Conservation (phyloP, 345 rosid genomes). For the Arabidopsis suecica region DNA sequence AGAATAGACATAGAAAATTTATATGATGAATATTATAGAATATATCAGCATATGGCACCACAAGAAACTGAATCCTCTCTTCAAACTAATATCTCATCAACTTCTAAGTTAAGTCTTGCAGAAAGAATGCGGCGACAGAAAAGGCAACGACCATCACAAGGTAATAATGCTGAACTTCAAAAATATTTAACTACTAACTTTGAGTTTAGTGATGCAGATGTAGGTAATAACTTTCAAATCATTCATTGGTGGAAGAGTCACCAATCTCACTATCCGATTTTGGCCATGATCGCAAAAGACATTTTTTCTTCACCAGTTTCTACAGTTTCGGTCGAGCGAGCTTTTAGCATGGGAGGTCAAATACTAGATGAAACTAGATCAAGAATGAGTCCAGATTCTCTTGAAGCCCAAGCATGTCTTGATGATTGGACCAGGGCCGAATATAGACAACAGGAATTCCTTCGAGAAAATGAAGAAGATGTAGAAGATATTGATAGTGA, state of each 20-base stretch:
- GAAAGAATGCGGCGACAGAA: background rate
- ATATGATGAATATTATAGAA: conserved; percentile 11
- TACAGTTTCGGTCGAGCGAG: background rate
- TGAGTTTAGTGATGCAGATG: conserved; percentile 22
- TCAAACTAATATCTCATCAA: background rate
- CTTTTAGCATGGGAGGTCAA: background rate
- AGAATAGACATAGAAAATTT: background rate
- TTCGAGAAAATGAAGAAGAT: background rate
- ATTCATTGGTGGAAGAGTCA: background rate
- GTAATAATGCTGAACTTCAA: conserved; percentile 7
- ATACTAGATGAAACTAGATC: conserved; percentile 1
- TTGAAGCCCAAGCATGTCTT: background rate
- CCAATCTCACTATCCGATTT: background rate
- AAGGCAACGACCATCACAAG: conserved; percentile 13
- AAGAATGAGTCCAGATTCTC: conserved; percentile 2
- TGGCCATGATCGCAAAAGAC: conserved; percentile 3
- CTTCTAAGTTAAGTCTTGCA: background rate
- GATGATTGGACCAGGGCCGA: background rate
- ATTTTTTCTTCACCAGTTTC: background rate
- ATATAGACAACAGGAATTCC: background rate
- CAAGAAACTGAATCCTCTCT: background rate
- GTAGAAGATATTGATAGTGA: conserved; percentile 8
- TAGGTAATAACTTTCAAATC: background rate
- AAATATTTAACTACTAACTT: background rate
- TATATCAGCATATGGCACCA: background rate